Evolutionary conservation across 441 rosid species (phyloP), one percentile per base, ranked within the genome.

Genomic region (Aquilaria agallochum): DNA sequence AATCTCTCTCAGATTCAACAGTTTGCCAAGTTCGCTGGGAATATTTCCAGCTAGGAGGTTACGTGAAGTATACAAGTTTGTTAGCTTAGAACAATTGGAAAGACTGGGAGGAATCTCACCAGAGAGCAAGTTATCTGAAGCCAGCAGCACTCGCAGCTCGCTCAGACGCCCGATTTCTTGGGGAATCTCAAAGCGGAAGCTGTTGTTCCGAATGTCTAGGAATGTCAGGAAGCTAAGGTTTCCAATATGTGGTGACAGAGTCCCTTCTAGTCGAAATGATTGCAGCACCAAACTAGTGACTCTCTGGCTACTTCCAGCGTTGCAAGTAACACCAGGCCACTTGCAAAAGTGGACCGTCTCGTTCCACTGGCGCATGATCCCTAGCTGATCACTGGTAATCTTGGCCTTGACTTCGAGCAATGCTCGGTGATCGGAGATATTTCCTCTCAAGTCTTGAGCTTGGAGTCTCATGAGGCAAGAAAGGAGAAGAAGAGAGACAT

Each of bases 341-440:
- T 33, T 36, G 44, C 74, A 65, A 1, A 71, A 33, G 3, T 15
- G 9, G 1, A n/a, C 15, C 2, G 60, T 60, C 6, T 40, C 31
- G n/a, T 71, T 71, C 67, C 75, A 71, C 6, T 70, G 60, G 9
- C 42, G 34, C 5, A 53, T 13, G n/a, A 56, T 47, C 32, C 64
- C 67, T 0, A 52, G 51, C 45, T 40, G 45, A 40, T 40, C 45
- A 4, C 45, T 10, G 10, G 45, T 40, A 2, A 40, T 40, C 45
- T 40, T 6, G 56, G 56, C 0, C 11, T 42, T 65, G 62, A 31
- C 1, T 13, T 36, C n/a, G 3, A 57, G 62, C 11, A 65, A 56
- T 9, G 62, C 57, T 0, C 50, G n/a, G 0, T 12, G 46, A 6
- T 65, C 62, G 3, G 52, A 36, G 12, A 58, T 56, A 7, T 52